Evolutionary conservation across 164 flowering plant species (phyloP).

Genomic region (Magnolia changhungtana): DNA sequence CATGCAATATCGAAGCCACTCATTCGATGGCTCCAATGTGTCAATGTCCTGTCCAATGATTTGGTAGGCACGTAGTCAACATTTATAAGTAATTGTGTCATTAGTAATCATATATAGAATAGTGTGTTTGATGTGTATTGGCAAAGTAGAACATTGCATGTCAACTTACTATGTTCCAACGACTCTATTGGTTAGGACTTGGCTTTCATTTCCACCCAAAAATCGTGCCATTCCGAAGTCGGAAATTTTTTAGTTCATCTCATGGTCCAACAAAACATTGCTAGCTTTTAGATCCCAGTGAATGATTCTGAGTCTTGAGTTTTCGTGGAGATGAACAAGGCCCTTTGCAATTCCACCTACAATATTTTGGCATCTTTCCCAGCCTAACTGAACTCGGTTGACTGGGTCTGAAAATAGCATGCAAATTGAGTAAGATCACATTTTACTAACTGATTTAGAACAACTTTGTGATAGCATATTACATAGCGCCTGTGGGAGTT

Average conservation of each 20-base stretch:
- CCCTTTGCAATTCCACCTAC: conserved; percentile 51
- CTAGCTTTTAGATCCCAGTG: conserved; percentile 62
- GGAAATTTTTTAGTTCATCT: conserved; percentile 46
- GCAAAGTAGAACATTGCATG: neutral
- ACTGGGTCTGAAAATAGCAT: neutral
- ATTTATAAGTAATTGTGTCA: neutral
- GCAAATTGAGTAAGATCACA: neutral
- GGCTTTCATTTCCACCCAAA: conserved; percentile 25
- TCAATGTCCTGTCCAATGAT: neutral
- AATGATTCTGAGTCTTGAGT: conserved; percentile 48
- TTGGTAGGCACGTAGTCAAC: neutral
- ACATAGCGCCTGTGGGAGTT: no score
- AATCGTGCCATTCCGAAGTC: conserved; percentile 50
- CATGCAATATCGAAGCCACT: neutral
- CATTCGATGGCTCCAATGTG: neutral
- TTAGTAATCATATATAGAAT: neutral
- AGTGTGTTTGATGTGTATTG: neutral
- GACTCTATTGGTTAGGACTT: conserved; percentile 22
- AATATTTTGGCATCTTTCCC: conserved; percentile 27
- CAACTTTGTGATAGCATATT: no score
- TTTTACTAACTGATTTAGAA: no score
- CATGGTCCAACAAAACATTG: conserved; percentile 47
- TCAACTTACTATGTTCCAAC: conserved; percentile 43
- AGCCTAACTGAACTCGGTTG: conserved; percentile 14
- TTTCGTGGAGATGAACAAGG: conserved; percentile 58